Evolutionary conservation across 495 filamentous ascomycete species (phyloP).

Genomic region (Aspergillus sparsus): DNA sequence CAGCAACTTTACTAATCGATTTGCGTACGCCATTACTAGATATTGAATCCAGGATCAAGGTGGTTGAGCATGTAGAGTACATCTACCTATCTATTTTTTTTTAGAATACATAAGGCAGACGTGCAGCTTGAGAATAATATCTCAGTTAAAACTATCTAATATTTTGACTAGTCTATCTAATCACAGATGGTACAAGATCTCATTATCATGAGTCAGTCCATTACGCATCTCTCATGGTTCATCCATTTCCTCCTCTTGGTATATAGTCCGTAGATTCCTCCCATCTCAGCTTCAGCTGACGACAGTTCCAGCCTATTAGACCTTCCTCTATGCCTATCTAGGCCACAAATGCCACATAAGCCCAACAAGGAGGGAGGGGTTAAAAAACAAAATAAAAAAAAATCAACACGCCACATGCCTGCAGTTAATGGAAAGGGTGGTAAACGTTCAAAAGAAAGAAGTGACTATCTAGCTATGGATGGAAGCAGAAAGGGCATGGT

Average conservation of each 20-base stretch:
- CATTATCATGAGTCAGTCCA: constrained; percentile 19
- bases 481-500: background rate
- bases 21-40: too few species aligned
- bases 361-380: background rate
- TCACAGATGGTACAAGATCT: constrained; percentile 19
- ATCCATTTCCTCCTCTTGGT: constrained; percentile 13
- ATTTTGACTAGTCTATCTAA: constrained; percentile 18
- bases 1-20: too few species aligned
- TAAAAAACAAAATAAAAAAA: background rate
- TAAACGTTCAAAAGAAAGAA: constrained; percentile 2
- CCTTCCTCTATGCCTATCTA: constrained; percentile 14
- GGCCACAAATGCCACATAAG: constrained; percentile 10
- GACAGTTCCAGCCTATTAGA: constrained; percentile 4
- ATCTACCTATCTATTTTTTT: too few species aligned
- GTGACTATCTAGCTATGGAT: background rate
- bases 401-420: constrained; percentile 12
- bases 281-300: constrained; percentile 9
- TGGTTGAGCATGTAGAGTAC: too few species aligned
- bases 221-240: constrained; percentile 21
- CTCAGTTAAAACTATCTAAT: constrained; percentile 9
- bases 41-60: too few species aligned
- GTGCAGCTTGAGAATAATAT: background rate
- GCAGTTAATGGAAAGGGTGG: background rate
- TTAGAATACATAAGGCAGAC: too few species aligned
- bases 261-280: constrained; percentile 18